A percentile compares a stretch with the other conserved stretches of the same genome.
phyloP scores from a whole-genome alignment of 2,329 filamentous ascomycete genomes.

The Alternaria ethzedia region DNA sequence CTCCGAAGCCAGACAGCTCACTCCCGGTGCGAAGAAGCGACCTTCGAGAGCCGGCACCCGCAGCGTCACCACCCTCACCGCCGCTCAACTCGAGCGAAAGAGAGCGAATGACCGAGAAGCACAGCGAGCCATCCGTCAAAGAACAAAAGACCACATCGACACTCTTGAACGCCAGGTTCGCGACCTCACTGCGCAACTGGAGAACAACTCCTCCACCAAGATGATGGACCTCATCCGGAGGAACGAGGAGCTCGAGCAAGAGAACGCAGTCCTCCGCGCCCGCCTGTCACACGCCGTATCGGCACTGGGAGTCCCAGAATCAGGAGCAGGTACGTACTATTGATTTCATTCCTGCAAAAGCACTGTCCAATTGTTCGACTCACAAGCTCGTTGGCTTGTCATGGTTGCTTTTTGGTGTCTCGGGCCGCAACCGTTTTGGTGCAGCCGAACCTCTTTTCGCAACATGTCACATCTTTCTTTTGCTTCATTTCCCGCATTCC shows the following conservation, averaged over 20 bases:
- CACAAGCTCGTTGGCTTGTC: conserved; percentile 12
- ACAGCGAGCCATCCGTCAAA: conserved; percentile 64
- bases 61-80: conserved; percentile 63
- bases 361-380: conserved; percentile 36
- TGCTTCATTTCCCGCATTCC: conserved; percentile 15
- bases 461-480: conserved; percentile 14
- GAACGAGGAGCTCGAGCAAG: conserved; percentile 62
- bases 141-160: conserved; percentile 66
- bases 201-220: conserved; percentile 53
- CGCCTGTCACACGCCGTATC: conserved; percentile 56
- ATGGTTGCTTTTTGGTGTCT: conserved; percentile 37
- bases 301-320: conserved; percentile 45
- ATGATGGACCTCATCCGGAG: conserved; percentile 60
- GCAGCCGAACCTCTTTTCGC: conserved; percentile 30
- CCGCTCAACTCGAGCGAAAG: conserved; percentile 65
- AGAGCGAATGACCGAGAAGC: conserved; percentile 67
- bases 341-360: conserved; percentile 20
- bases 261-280: conserved; percentile 59
- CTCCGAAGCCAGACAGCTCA: conserved; percentile 47
- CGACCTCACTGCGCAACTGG: conserved; percentile 58
- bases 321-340: conserved; percentile 46
- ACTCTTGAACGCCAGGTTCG: conserved; percentile 61
- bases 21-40: conserved; percentile 53
- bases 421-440: conserved; percentile 34
- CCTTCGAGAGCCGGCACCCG: conserved; percentile 63